Base-by-base conservation (phyloP, 805 yeast species). In the Saccharomycopsis sp. region DNA sequence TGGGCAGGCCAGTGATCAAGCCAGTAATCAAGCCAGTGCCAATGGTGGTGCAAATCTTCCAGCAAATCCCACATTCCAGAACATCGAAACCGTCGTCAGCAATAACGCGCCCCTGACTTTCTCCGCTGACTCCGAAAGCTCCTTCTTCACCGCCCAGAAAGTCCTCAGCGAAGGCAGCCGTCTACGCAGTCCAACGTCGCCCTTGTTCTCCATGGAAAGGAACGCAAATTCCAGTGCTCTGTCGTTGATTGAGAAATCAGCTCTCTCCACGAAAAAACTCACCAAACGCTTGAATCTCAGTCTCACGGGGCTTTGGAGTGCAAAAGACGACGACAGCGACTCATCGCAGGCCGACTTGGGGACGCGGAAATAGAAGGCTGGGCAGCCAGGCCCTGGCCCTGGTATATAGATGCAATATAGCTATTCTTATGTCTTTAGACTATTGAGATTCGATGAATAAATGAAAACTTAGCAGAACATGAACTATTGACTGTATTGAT, bases 261-360 rank as follows among this genome's bases (percentile, higher is more conserved):
- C 59, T 24, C 37, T 12, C 9, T 29, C 37, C 5, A 29, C 37
- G 9, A 41, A 51, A 2, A 41, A 56, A 48, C 2, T 48, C 4
- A 44, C 53, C 15, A 54, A 54, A n/a, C 20, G 54, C 15, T 41
- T 55, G 20, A 54, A 54, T 21, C 3, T 21, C 3, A 57, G 60
- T 34, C 40, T 53, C 12, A 50, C 60, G 5, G 53, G 60, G 16
- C 41, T 57, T 34, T 57, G 60, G 60, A 40, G 16, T 44, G 4
- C 48, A 12, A 29, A 29, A 29, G 21, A 20, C 16, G 21, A n/a
- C 8, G 48, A 44, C 16, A 18, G 16, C 7, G 48, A 44, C 16
- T 44, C 21, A 20, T n/a, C 18, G 18, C 48, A 12, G 21, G 21
- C 48, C 4, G 48, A 44, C 21, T 8, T 16, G 8, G 48, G 48